These are phyloP conservation scores for Terfezia claveryi DNA, from an alignment of 495 filamentous ascomycete genomes.

Conservation along the genomic window DNA sequence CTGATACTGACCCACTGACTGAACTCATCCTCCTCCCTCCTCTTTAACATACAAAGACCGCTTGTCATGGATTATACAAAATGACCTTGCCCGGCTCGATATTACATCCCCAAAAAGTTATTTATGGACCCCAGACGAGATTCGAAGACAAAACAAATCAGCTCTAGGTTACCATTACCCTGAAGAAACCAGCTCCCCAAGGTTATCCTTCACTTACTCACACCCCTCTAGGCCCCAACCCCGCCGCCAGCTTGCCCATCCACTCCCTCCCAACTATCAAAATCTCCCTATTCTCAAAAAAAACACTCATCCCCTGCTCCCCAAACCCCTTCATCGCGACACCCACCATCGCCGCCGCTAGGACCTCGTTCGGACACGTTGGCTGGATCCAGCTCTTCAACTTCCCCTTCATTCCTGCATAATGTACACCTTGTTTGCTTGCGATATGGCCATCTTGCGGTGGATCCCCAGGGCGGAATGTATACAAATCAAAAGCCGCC, in stretches of 20 bases:
- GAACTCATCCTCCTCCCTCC: too few relatives aligned
- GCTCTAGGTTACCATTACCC: too few relatives aligned
- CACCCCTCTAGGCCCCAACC: background rate
- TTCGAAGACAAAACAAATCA: too few relatives aligned
- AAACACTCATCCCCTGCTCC: constrained; percentile 11
- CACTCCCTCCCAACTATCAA: constrained; percentile 4
- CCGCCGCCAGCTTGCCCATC: constrained; percentile 8
- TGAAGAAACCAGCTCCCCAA: too few relatives aligned
- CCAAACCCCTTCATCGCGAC: constrained; percentile 6
- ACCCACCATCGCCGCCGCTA: background rate
- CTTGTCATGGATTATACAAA: too few relatives aligned
- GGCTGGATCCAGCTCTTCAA: background rate
- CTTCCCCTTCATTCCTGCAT: background rate
- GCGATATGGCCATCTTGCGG: background rate
- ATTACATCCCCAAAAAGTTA: too few relatives aligned
- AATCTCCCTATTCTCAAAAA: constrained; percentile 5
- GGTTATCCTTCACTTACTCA: background rate
- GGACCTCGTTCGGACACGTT: background rate
- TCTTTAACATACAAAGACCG: too few relatives aligned
- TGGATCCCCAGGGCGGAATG: constrained; percentile 9
- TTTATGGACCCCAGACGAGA: too few relatives aligned
- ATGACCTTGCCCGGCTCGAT: too few relatives aligned
- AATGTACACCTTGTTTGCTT: background rate
- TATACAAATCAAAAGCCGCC: background rate
- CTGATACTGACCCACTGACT: too few relatives aligned